A percentile compares a stretch with the other conserved stretches of the same genome.
Evolutionary conservation across 805 yeast genomes (phyloP).

Genomic region (Saccharomycopsis malanga): DNA sequence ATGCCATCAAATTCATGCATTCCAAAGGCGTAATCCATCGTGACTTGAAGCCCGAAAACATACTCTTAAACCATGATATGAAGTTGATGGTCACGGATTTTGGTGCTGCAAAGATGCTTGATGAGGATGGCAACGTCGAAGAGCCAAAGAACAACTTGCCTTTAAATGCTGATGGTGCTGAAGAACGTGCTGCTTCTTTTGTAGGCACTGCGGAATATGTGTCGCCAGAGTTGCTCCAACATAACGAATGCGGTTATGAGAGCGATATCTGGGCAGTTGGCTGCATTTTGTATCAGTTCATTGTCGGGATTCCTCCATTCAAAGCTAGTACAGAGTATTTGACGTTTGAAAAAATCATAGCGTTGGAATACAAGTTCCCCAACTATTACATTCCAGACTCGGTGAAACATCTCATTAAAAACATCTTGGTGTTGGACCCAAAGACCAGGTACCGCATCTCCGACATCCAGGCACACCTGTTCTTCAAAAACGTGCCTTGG

Average conservation of each 20-base stretch:
- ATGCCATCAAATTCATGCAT: constrained; percentile 85
- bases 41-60: constrained; percentile 92
- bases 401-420: constrained; percentile 59
- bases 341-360: constrained; percentile 83
- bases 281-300: constrained; percentile 76
- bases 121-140: constrained; percentile 30
- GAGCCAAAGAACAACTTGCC: constrained; percentile 28
- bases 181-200: constrained; percentile 56
- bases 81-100: constrained; percentile 90
- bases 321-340: constrained; percentile 79
- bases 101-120: constrained; percentile 87
- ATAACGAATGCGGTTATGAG: constrained; percentile 74
- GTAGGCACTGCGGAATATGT: constrained; percentile 98
- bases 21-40: constrained; percentile 85
- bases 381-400: constrained; percentile 53
- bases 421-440: constrained; percentile 67
- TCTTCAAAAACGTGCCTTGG: constrained; percentile 69
- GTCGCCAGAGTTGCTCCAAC: constrained; percentile 78
- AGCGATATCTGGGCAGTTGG: constrained; percentile 95
- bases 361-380: constrained; percentile 66
- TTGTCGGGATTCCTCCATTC: constrained; percentile 83
- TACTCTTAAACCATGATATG: constrained; percentile 76
- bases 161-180: constrained; percentile 13
- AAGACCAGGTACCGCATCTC: constrained; percentile 50
- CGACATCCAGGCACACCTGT: constrained; percentile 57